Evolutionary conservation across 2,329 filamentous ascomycete genomes (phyloP).

Genomic region (Aspergillus flavus): DNA sequence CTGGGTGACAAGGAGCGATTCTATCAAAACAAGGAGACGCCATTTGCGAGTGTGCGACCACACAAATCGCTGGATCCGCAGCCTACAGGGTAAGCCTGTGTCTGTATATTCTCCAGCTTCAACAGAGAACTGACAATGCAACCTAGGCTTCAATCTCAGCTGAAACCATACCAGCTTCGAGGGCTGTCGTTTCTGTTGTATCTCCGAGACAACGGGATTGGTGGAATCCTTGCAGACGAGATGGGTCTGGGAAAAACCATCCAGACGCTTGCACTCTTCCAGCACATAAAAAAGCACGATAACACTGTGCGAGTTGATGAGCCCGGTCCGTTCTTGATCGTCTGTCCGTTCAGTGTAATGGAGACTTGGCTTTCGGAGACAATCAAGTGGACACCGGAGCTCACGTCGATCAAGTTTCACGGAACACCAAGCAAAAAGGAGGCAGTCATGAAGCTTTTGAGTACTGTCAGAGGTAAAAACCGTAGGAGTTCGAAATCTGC

Average conservation of each 20-base stretch:
- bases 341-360: conserved; percentile 56
- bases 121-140: not conserved
- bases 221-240: conserved; percentile 32
- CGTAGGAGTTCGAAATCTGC: too few relatives aligned
- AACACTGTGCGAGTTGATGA: not conserved
- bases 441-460: conserved; percentile 20
- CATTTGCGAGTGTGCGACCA: not conserved
- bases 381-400: conserved; percentile 47
- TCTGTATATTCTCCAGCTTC: not conserved
- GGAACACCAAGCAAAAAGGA: conserved; percentile 48
- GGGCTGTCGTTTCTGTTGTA: conserved; percentile 55
- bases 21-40: not conserved
- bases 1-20: not conserved
- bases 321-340: conserved; percentile 36
- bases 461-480: conserved; percentile 5
- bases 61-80: not conserved
- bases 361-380: conserved; percentile 53
- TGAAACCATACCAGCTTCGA: conserved; percentile 56
- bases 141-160: conserved; percentile 46
- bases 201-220: conserved; percentile 27
- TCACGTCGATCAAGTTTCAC: conserved; percentile 54
- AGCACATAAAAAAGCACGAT: conserved; percentile 49
- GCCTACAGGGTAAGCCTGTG: conserved; percentile 1
- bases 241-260: conserved; percentile 38
- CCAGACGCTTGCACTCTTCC: conserved; percentile 45